These are phyloP conservation scores for Aspergillus saccharolyticus DNA, from an alignment of 495 filamentous ascomycete species.

Conservation along the genomic window DNA sequence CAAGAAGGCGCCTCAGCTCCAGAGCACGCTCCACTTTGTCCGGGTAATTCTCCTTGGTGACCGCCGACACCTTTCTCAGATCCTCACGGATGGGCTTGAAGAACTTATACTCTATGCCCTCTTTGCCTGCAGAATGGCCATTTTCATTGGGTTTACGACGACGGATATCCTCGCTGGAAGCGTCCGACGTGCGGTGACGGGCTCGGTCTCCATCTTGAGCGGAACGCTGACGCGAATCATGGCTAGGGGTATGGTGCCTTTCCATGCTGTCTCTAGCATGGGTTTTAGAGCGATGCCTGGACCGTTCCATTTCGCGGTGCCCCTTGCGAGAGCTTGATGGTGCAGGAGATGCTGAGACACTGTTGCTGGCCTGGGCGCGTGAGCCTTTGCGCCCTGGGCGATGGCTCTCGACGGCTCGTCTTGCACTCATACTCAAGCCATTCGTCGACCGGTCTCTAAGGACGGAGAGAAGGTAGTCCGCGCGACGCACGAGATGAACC, in stretches of 20 bases:
- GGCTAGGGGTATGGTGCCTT: conserved; percentile 39
- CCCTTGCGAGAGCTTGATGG: conserved; percentile 43
- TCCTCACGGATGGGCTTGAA: conserved; percentile 57
- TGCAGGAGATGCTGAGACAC: conserved; percentile 51
- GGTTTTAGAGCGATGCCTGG: conserved; percentile 45
- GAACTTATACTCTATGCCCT: conserved; percentile 51
- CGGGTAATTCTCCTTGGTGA: conserved; percentile 61
- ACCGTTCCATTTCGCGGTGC: conserved; percentile 48
- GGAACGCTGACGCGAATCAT: conserved; percentile 36
- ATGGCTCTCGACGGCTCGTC: conserved; percentile 79
- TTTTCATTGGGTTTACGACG: conserved; percentile 41
- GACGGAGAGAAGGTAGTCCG: conserved; percentile 89
- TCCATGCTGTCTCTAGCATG: conserved; percentile 45
- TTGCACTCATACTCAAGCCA: conserved; percentile 61
- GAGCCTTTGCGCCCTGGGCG: conserved; percentile 68
- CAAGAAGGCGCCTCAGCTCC: conserved; percentile 41
- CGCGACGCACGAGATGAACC: conserved; percentile 90
- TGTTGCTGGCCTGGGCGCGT: conserved; percentile 35
- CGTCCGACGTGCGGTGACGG: conserved; percentile 37
- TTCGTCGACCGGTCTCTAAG: conserved; percentile 71
- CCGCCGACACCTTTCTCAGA: conserved; percentile 51
- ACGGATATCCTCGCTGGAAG: conserved; percentile 37
- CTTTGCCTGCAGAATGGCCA: conserved; percentile 34
- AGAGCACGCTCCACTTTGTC: conserved; percentile 52
- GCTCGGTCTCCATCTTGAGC: conserved; percentile 30